Conservation (phyloP, 2,329 filamentous ascomycete genomes). For the Coleophoma cylindrospora region DNA sequence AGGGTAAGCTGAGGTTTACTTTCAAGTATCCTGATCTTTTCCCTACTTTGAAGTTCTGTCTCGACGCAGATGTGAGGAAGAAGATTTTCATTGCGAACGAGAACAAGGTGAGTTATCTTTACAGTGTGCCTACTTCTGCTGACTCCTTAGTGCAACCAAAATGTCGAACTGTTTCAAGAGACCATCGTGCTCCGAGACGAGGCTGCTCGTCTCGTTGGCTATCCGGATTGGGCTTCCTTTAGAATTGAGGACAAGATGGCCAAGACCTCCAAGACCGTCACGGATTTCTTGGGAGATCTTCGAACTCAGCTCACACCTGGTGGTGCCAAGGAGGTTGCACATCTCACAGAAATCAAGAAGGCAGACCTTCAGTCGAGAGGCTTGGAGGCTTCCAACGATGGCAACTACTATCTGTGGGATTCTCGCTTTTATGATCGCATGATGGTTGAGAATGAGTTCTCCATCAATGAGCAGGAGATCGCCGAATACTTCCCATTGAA, state of each 20-base stretch:
- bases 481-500: slow-evolving; percentile 80
- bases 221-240: slow-evolving; percentile 71
- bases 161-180: slow-evolving; percentile 69
- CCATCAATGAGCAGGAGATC: slow-evolving; percentile 73
- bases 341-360: slow-evolving; percentile 71
- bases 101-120: slow-evolving; percentile 56
- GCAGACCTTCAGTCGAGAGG: slow-evolving; percentile 57
- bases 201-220: slow-evolving; percentile 70
- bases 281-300: slow-evolving; percentile 68
- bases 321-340: slow-evolving; percentile 63
- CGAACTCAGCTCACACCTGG: slow-evolving; percentile 62
- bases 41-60: slow-evolving; percentile 72
- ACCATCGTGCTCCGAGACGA: slow-evolving; percentile 72
- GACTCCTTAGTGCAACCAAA: slow-evolving; percentile 52
- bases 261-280: slow-evolving; percentile 67
- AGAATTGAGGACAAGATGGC: slow-evolving; percentile 83
- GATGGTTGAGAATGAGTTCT: slow-evolving; percentile 76
- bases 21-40: slow-evolving; percentile 85
- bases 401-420: slow-evolving; percentile 79
- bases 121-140: not conserved
- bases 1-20: slow-evolving; percentile 68
- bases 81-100: slow-evolving; percentile 70
- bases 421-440: slow-evolving; percentile 74
- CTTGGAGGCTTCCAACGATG: slow-evolving; percentile 48
- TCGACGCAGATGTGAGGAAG: slow-evolving; percentile 62